phyloP scores from a whole-genome alignment of 2,329 filamentous ascomycete genomes.

The Tolypocladium guangdongense region DNA sequence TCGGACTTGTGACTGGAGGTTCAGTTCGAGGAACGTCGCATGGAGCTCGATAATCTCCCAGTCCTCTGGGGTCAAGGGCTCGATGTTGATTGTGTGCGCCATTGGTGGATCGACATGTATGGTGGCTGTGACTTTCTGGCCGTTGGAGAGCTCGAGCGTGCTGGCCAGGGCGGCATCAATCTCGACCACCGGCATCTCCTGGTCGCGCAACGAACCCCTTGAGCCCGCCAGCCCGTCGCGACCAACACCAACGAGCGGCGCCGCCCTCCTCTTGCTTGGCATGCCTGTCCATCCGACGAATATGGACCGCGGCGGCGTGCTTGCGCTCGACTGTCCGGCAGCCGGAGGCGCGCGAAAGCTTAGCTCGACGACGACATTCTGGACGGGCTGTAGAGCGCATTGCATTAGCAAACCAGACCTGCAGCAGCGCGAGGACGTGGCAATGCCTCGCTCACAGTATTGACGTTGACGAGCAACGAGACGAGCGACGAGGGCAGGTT shows the following conservation, averaged over 20 bases:
- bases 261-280: slow-evolving; percentile 77
- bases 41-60: slow-evolving; percentile 99
- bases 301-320: slow-evolving; percentile 53
- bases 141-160: slow-evolving; percentile 66
- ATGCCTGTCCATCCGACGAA: slow-evolving; percentile 97
- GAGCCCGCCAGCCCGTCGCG: slow-evolving; percentile 59
- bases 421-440: background rate
- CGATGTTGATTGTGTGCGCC: slow-evolving; percentile 92
- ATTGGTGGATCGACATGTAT: slow-evolving; percentile 85
- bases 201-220: slow-evolving; percentile 52
- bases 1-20: slow-evolving; percentile 84
- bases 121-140: slow-evolving; percentile 60
- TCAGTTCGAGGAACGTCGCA: slow-evolving; percentile 88
- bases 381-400: slow-evolving; percentile 54
- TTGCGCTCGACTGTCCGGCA: slow-evolving; percentile 30
- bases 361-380: slow-evolving; percentile 94
- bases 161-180: slow-evolving; percentile 77
- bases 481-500: slow-evolving; percentile 83
- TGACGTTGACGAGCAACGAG: slow-evolving; percentile 74
- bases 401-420: slow-evolving; percentile 6
- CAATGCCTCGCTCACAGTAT: slow-evolving; percentile 59
- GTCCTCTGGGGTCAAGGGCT: slow-evolving; percentile 87
- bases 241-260: slow-evolving; percentile 60
- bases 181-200: slow-evolving; percentile 70
- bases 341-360: slow-evolving; percentile 51